Percentiles rank a stretch among this genome's conserved stretches.
Conservation (phyloP, 2,329 filamentous ascomycete genomes). For the Sarocladium oryzae region DNA sequence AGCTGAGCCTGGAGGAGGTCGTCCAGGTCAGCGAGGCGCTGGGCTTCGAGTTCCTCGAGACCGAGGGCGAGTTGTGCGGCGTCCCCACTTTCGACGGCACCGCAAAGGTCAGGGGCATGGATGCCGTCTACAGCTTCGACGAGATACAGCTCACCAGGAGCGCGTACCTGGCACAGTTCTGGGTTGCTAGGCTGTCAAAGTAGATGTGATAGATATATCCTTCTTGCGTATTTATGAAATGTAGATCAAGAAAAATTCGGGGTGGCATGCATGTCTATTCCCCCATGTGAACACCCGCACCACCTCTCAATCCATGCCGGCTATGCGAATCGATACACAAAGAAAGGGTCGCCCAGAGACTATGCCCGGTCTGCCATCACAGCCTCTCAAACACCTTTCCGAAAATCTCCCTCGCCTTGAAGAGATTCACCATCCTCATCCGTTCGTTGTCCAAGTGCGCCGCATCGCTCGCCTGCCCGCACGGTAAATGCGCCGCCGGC, state of each 20-base stretch:
- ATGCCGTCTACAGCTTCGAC: slow-evolving; percentile 48
- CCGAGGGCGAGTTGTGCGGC: slow-evolving; percentile 31
- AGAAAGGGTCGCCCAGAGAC: background rate
- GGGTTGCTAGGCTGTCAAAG: slow-evolving; percentile 34
- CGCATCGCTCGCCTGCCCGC: slow-evolving; percentile 87
- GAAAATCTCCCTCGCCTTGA: slow-evolving; percentile 90
- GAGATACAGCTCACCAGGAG: slow-evolving; percentile 42
- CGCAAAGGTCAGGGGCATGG: slow-evolving; percentile 34
- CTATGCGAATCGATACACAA: no score
- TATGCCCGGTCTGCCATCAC: slow-evolving; percentile 19
- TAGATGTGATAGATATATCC: slow-evolving; percentile 2
- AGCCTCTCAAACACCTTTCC: slow-evolving; percentile 73
- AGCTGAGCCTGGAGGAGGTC: slow-evolving; percentile 48
- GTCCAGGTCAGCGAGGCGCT: slow-evolving; percentile 38
- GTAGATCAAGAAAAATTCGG: no score
- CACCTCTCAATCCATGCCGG: no score
- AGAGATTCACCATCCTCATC: slow-evolving; percentile 77
- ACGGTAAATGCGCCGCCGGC: slow-evolving; percentile 86
- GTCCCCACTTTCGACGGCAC: slow-evolving; percentile 32
- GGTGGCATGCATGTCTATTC: no score
- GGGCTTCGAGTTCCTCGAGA: slow-evolving; percentile 45
- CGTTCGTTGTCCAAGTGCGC: slow-evolving; percentile 95
- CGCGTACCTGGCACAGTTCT: slow-evolving; percentile 48
- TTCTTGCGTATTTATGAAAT: background rate
- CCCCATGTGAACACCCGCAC: no score